Base-by-base conservation (phyloP, 75 land plant genomes). In the Larix kaempferi region DNA sequence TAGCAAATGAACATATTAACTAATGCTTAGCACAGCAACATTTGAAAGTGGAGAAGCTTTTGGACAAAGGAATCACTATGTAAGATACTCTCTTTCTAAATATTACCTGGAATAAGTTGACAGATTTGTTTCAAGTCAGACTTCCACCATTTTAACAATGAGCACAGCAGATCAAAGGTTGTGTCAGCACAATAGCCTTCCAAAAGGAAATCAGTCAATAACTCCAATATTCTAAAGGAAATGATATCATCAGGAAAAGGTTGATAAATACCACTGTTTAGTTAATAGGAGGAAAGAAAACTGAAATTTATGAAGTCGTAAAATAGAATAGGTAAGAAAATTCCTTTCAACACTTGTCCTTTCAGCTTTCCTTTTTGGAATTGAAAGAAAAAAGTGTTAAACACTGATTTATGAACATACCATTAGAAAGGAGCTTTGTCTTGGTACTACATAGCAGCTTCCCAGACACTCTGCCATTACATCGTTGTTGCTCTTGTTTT, bases 61-160 rank as follows among this genome's bases (percentile, higher is more conserved):
- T 10, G 54, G 54, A 49, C 54, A 49, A 49, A 49, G 54, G 54
- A 49, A 49, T 49, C 54, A 49, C 54, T 49, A 49, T 49, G 54
- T 49, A 10, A 49, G 54, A 49, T 10, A 1, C 54, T 2, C 11
- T 49, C 52, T 49, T 49, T 49, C 10, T 49, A 49, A 49, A 11
- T 11, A 49, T 80, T 82, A 90, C 92, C 90, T 71, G 90, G 92
- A 76, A 88, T 82, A 22, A 90, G 80, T 73, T 78, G 66, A 77
- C 65, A 83, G 55, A 90, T 81, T 80, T 84, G 80, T 73, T 54
- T 62, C 83, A 90, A 25, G 71, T 90, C 90, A 74, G 92, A 90
- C 92, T 90, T 87, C 76, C 71, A 22, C 59, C 60, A 29, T 62
- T 15, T 41, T 49, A 61, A 72, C 17, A 39, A 41, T 25, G 57